Evolutionary conservation across 495 filamentous ascomycete species (phyloP).

Genomic region (Penicillium parvum): DNA sequence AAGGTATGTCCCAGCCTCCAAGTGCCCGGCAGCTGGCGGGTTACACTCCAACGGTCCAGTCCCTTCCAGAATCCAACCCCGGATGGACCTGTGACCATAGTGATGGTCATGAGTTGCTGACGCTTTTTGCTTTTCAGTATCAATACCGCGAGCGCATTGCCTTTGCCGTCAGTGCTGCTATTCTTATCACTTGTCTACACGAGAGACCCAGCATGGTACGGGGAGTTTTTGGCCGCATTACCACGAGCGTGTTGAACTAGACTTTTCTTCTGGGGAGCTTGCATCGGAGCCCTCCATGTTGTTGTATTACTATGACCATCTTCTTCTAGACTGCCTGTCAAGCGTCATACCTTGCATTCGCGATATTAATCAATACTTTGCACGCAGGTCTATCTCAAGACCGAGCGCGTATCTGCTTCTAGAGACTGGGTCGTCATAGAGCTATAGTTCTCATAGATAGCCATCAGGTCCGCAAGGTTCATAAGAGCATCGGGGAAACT

Average conservation of each 20-base stretch:
- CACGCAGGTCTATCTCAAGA: no score
- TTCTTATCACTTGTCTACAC: conserved; percentile 66
- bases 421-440: no score
- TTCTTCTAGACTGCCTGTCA: no score
- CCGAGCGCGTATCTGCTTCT: no score
- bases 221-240: conserved; percentile 67
- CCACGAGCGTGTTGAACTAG: conserved; percentile 51
- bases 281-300: background rate
- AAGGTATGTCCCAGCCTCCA: conserved; percentile 42
- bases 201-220: conserved; percentile 64
- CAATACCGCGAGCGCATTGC: conserved; percentile 70
- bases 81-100: no score
- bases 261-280: background rate
- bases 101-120: conserved; percentile 19
- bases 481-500: no score
- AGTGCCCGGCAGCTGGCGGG: conserved; percentile 13
- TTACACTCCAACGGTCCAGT: conserved; percentile 18
- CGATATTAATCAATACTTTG: no score
- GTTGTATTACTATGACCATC: conserved; percentile 14
- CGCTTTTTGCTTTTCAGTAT: conserved; percentile 42
- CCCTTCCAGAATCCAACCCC: background rate
- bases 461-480: no score
- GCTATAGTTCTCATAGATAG: no score
- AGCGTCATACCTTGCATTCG: no score
- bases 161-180: conserved; percentile 70